Conservation (phyloP, 106 monocot genomes). For the Allium sativum region DNA sequence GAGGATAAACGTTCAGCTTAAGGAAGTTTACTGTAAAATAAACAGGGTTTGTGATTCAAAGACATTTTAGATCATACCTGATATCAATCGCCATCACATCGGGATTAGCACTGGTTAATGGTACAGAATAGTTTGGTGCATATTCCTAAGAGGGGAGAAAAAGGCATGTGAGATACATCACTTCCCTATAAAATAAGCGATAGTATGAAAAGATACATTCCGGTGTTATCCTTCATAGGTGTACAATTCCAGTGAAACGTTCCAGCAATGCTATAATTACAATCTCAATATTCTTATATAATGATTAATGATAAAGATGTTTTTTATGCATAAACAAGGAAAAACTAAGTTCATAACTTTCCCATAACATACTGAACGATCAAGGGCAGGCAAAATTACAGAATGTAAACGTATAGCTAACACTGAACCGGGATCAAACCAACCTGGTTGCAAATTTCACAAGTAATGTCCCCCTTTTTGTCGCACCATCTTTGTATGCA, state of each 20-base stretch:
- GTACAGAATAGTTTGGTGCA: slow-evolving; percentile 63
- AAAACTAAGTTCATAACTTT: too few relatives aligned
- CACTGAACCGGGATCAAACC: background rate
- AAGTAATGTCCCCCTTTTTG: slow-evolving; percentile 74
- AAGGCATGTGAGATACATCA: slow-evolving; percentile 2
- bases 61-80: slow-evolving; percentile 30
- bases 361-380: too few relatives aligned
- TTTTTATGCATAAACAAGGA: too few relatives aligned
- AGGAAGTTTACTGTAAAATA: background rate
- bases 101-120: slow-evolving; percentile 31
- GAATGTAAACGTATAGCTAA: too few relatives aligned
- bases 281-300: too few relatives aligned
- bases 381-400: too few relatives aligned
- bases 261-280: background rate
- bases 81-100: slow-evolving; percentile 76
- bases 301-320: too few relatives aligned
- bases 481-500: slow-evolving; percentile 93
- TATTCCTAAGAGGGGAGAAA: slow-evolving; percentile 36
- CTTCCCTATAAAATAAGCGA: background rate
- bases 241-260: too few relatives aligned
- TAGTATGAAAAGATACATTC: too few relatives aligned
- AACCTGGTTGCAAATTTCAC: slow-evolving; percentile 96
- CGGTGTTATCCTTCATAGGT: too few relatives aligned
- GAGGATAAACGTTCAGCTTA: background rate
- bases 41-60: background rate